Conservation (phyloP, 1,139 yeast genomes). For the Pichia terricola region DNA sequence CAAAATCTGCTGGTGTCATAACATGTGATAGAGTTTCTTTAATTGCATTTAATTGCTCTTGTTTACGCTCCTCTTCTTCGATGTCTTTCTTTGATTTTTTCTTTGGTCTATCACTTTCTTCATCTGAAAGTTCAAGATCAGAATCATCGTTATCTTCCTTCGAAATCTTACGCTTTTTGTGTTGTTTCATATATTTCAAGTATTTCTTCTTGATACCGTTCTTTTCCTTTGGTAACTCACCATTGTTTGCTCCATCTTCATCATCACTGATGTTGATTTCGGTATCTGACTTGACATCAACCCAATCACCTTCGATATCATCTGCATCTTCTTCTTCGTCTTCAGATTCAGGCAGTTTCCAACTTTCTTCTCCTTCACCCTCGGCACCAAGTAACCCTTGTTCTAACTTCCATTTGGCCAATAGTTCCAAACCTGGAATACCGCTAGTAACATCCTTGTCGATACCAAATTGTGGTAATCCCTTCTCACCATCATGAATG, state of each 20-base stretch:
- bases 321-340: slow-evolving; percentile 31
- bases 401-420: slow-evolving; percentile 79
- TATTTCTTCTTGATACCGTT: slow-evolving; percentile 26
- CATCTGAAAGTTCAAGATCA: slow-evolving; percentile 33
- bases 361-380: slow-evolving; percentile 31
- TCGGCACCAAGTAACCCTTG: slow-evolving; percentile 40
- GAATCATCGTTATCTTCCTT: slow-evolving; percentile 31
- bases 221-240: slow-evolving; percentile 36
- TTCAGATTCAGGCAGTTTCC: slow-evolving; percentile 32
- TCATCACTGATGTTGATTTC: slow-evolving; percentile 46
- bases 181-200: slow-evolving; percentile 26
- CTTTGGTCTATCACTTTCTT: slow-evolving; percentile 25
- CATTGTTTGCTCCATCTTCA: slow-evolving; percentile 29
- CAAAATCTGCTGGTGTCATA: slow-evolving; percentile 95
- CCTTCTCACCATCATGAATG: slow-evolving; percentile 37
- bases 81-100: slow-evolving; percentile 25
- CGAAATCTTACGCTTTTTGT: slow-evolving; percentile 20
- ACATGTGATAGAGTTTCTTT: slow-evolving; percentile 63
- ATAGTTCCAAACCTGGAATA: slow-evolving; percentile 83
- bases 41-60: slow-evolving; percentile 37
- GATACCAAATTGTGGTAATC: slow-evolving; percentile 62
- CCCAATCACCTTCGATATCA: slow-evolving; percentile 58
- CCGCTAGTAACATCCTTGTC: slow-evolving; percentile 51
- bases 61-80: slow-evolving; percentile 23
- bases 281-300: slow-evolving; percentile 49